Base-by-base conservation (phyloP, 2,329 filamentous ascomycete genomes). In the Sporothrix dimorphospora region DNA sequence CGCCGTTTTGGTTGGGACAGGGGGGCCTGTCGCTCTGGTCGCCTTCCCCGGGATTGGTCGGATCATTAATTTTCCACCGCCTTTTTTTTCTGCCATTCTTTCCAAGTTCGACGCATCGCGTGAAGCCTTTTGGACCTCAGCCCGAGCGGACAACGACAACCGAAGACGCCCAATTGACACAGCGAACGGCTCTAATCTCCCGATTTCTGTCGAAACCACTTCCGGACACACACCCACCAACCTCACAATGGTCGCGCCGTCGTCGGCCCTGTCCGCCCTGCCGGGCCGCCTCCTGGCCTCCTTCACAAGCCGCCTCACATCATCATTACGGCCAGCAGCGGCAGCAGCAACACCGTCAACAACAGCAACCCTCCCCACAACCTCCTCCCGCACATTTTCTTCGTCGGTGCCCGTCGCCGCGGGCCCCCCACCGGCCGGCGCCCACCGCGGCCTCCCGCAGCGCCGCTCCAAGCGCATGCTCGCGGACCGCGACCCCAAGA, bases 401-500 rank as follows among this genome's bases (percentile, higher is more conserved):
- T 61, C 70, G 12, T 61, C 70, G 2, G 24, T 55, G 1, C 14
- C 69, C 11, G 42, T 30, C 9, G 42, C n/a, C 30, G 40, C 30
- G n/a, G 57, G 57, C 6, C 8, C 12, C 19, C 57, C 42, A 11
- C 3, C 34, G 7, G 14, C 14, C 40, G 21, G 45, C 42, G n/a
- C n/a, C 30, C 30, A 21, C 55, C 6, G 16, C 16, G n/a, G 38
- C 16, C 59, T 16, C 11, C 38, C 38, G n/a, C n/a, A 7, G 11
- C 24, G 45, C 5, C 55, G 73, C 24, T 38, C 30, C 57, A 76
- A 72, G 74, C 75, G 72, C 51, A 70, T 71, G 42, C 65, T 57
- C 2, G 71, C 55, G 16, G 74, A 74, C 69, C 72, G 74, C 55
- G 79, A 82, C 77, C 79, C 80, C 72, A 79, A 79, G 67, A 76